Base-by-base conservation (phyloP, 345 rosid species). In the Linum usitatissimum region DNA sequence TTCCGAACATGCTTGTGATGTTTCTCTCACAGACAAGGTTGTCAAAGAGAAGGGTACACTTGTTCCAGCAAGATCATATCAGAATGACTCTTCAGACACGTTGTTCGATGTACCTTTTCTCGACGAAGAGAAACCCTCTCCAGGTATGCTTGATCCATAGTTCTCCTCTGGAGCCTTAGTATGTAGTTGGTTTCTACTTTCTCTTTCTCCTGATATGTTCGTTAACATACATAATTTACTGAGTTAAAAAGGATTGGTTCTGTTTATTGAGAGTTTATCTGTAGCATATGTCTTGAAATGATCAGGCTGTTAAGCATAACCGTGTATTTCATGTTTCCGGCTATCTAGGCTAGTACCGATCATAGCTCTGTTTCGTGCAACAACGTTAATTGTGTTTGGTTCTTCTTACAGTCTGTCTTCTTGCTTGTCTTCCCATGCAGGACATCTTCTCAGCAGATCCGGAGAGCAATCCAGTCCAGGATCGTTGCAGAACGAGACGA, bases 101-200 rank as follows among this genome's bases (percentile, higher is more conserved):
- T 79, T 88, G 73, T 85, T 82, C 60, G 93, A 94, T 65, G 93
- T 88, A 75, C 97, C 97, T n/a, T 77, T 86, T 63, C 69, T 79
- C 61, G 86, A 80, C 64, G 96, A 81, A 36, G 90, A 72, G 40
- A 88, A 84, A 66, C 79, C 72, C 30, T 67, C 85, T 61, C 66
- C 86, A 82, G 96, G 96, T 94, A 84, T 65, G 64, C 40, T 39
- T 60, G n/a, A 56, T 48, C 59, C 6, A 14, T 14, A 54, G 13
- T 45, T 45, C 10, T 34, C 38, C 38, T 34, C 28, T 23, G 38
- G 38, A 34, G 38, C 28, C 28, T 34, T 34, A 34, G 38, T 34
- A 1, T 34, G 38, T 34, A 34, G 38, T 34, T 34, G 38, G 5
- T 34, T 23, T 23, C 28, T 23, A 23, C 28, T 23, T 34, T 34